Evolutionary conservation across 2,329 filamentous ascomycete genomes (phyloP).

Genomic region (Colletotrichum higginsianum): DNA sequence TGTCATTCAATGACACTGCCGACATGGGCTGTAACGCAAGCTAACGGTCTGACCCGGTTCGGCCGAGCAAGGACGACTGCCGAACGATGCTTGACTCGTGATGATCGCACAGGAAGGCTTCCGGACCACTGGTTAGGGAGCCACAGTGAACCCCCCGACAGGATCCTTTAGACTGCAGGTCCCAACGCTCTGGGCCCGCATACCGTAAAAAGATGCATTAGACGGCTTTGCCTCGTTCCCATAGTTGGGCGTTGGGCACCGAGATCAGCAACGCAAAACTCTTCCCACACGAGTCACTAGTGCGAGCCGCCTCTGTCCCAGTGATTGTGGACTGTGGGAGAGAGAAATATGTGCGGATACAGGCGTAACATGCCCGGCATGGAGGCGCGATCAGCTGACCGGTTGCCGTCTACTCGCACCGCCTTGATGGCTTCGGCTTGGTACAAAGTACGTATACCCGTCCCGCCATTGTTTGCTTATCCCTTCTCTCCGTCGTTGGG

Average conservation of each 20-base stretch:
- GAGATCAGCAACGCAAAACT: constrained; percentile 31
- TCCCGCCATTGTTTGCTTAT: constrained; percentile 11
- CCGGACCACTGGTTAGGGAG: constrained; percentile 23
- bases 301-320: constrained; percentile 4
- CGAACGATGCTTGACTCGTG: constrained; percentile 32
- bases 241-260: constrained; percentile 31
- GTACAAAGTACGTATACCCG: too few species aligned
- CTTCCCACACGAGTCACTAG: constrained; percentile 21
- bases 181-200: constrained; percentile 20
- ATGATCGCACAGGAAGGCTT: constrained; percentile 16
- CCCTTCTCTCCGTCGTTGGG: neutral
- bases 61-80: neutral
- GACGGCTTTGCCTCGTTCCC: constrained; percentile 8
- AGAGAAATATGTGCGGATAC: neutral
- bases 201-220: neutral
- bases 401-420: constrained; percentile 1
- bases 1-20: neutral
- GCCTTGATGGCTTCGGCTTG: constrained; percentile 10
- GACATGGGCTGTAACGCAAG: neutral
- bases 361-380: constrained; percentile 20
- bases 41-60: neutral
- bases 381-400: constrained; percentile 23
- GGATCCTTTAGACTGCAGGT: neutral
- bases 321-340: neutral
- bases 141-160: constrained; percentile 8